A percentile compares a stretch with the other conserved stretches of the same genome.
phyloP scores from a whole-genome alignment of 2,329 filamentous ascomycete species.

The Sporothrix curviconia region DNA sequence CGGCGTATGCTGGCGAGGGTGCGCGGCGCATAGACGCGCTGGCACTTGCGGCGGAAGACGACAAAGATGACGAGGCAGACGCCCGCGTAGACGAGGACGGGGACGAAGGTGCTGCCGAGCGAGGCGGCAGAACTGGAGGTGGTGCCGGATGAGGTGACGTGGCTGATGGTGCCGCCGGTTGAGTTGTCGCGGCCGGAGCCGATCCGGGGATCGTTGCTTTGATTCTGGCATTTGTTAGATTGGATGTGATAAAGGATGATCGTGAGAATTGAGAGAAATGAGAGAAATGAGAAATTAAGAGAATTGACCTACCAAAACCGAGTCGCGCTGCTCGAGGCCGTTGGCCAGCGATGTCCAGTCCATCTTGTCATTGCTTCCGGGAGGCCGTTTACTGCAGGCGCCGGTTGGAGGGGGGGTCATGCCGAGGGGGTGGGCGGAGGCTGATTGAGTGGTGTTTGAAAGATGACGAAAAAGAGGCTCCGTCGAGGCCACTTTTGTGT shows the following conservation, averaged over 20 bases:
- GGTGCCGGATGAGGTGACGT: slow-evolving; percentile 27
- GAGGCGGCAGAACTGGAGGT: slow-evolving; percentile 36
- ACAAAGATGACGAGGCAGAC: slow-evolving; percentile 48
- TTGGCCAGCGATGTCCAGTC: slow-evolving; percentile 13
- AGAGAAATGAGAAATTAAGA: no score
- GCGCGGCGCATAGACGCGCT: slow-evolving; percentile 51
- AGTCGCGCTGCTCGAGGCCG: slow-evolving; percentile 13
- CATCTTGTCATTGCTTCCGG: slow-evolving; percentile 16
- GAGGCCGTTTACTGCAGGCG: slow-evolving; percentile 4
- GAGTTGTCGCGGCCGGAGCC: slow-evolving; percentile 38
- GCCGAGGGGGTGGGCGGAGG: no score
- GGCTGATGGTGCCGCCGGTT: slow-evolving; percentile 33
- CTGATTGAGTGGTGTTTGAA: no score
- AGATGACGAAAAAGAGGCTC: no score
- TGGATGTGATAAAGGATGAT: no score
- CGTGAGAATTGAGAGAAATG: no score
- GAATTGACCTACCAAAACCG: slow-evolving; percentile 9
- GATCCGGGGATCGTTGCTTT: slow-evolving; percentile 34
- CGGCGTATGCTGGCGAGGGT: slow-evolving; percentile 43
- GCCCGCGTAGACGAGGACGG: slow-evolving; percentile 42
- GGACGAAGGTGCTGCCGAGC: slow-evolving; percentile 46
- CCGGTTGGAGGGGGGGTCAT: not conserved
- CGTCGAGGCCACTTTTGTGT: no score
- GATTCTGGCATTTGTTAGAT: slow-evolving; percentile 11
- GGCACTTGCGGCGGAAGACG: slow-evolving; percentile 39